Evolutionary conservation across 108 stramenopile species (phyloP).

Genomic region (Mayamaea pseudoterrestris): DNA sequence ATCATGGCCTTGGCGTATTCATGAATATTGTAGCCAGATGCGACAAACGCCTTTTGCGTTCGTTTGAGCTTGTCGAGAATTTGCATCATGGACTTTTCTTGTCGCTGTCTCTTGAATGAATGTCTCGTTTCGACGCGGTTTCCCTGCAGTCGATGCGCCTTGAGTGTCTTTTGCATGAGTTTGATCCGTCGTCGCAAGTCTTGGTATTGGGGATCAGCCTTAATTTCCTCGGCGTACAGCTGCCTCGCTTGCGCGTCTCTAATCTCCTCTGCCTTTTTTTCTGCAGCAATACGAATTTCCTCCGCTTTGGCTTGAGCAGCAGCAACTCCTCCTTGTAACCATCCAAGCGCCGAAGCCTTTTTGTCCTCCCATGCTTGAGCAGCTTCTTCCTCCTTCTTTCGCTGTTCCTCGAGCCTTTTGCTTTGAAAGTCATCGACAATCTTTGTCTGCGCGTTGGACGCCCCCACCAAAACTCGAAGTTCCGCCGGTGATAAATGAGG

Average conservation of each 20-base stretch:
- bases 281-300: no score
- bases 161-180: slow-evolving; percentile 2
- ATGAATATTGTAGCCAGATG: neutral
- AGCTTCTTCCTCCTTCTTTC: slow-evolving; percentile 6
- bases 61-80: slow-evolving; percentile 1
- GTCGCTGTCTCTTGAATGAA: slow-evolving; percentile 3
- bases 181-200: slow-evolving; percentile 5
- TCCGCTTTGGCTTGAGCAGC: no score
- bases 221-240: slow-evolving; percentile 7
- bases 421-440: slow-evolving; percentile 3
- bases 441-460: slow-evolving; percentile 5
- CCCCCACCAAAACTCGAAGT: slow-evolving; percentile 20
- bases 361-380: slow-evolving; percentile 3
- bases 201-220: slow-evolving; percentile 1
- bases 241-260: no score
- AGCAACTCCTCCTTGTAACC: neutral
- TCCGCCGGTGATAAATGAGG: slow-evolving; percentile 49
- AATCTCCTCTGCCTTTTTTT: no score
- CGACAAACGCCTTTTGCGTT: neutral
- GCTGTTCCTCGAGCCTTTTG: neutral
- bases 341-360: neutral
- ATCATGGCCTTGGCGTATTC: slow-evolving; percentile 14
- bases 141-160: slow-evolving; percentile 8
- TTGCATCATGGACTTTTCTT: slow-evolving; percentile 4
- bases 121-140: slow-evolving; percentile 9